These are phyloP conservation scores for Lathyrus tuberosus DNA, from an alignment of 306 rosid genomes.

Conservation along the genomic window DNA sequence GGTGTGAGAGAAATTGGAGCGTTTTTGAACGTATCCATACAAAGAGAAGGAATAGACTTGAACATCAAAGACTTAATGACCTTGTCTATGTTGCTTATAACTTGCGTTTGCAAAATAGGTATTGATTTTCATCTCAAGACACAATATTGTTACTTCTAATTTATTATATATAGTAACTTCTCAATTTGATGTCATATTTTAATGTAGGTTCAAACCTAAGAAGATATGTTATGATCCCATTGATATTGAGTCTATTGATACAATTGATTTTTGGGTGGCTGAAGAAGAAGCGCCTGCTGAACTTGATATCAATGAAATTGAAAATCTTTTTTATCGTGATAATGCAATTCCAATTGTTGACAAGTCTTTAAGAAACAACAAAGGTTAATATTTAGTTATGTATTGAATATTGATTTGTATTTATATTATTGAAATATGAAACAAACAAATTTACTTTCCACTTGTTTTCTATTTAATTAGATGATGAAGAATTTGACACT, in stretches of 20 bases:
- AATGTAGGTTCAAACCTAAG: neutral
- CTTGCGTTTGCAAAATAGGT: neutral
- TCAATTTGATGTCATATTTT: neutral
- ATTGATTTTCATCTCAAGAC: neutral
- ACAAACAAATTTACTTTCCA: neutral
- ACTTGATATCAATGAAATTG: too few relatives aligned
- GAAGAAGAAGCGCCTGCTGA: too few relatives aligned
- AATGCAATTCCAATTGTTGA: too few relatives aligned
- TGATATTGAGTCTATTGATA: too few relatives aligned
- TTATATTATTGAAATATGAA: neutral
- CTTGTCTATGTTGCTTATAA: neutral
- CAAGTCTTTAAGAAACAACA: too few relatives aligned
- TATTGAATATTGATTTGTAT: too few relatives aligned
- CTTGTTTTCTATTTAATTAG: neutral
- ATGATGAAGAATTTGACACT: neutral
- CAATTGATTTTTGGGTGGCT: too few relatives aligned
- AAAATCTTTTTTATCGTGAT: too few relatives aligned
- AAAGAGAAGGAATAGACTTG: neutral
- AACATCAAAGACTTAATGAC: conserved; percentile 1
- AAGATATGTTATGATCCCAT: neutral
- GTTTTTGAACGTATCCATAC: neutral
- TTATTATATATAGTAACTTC: neutral
- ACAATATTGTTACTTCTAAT: neutral
- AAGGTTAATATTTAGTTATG: too few relatives aligned
- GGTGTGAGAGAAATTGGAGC: neutral